Evolutionary conservation across 805 yeast species (phyloP), one percentile per base, ranked within the genome.

Genomic region (Candida ulmi): DNA sequence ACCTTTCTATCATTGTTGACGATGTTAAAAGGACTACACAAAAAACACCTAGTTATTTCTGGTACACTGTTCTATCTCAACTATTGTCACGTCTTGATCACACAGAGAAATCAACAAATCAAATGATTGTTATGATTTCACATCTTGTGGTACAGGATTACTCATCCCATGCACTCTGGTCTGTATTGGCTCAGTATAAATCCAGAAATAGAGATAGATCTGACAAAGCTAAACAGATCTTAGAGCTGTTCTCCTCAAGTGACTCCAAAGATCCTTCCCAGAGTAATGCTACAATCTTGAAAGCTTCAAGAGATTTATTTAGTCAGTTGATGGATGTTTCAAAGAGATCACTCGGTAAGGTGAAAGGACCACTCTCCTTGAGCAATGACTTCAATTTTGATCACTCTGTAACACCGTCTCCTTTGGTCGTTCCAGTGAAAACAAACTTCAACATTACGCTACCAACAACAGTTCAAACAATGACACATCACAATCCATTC

Each of bases 51-150:
- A 57, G 68, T 28, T 74, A 69, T 55, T 72, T 60, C 26, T 88
- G 96, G 85, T 91, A 84, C 56, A 72, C 88, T 0, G 95, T 88
- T 0, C 65, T 91, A 17, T 85, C 97, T 0, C 98, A 93, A 56
- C 57, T 93, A 27, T 63, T 91, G 5, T 88, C 97, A 0, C 71
- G 98, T 50, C 69, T 90, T 42, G 66, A 76, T 1, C 93, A 86
- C 51, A 64, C 72, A 1, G 80, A 83, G 46, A 60, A 62, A 2
- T 65, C 68, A 0, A 78, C 93, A 0, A 73, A 71, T 23, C 70
- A 68, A 2, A 60, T 80, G 17, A 68, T 93, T 13, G 60, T 72
- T 38, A 61, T 65, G n/a, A 74, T 91, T 17, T 64, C 90, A 11
- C 63, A 73, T 12, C 62, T 68, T 12, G 69, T 91, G 11, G 69